Conservation (phyloP, 495 filamentous ascomycete genomes). For the Amniculicola lignicola region DNA sequence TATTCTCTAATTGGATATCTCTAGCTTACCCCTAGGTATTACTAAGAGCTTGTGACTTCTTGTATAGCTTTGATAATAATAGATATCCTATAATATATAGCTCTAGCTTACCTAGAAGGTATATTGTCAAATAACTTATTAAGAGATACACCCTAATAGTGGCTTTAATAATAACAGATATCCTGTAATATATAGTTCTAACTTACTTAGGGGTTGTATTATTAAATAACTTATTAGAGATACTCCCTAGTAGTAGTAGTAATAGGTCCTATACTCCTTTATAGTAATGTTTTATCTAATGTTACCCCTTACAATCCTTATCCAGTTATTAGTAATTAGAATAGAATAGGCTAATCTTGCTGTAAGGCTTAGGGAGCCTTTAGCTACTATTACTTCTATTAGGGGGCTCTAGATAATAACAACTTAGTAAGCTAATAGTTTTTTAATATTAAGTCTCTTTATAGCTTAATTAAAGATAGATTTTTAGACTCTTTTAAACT, state of each 20-base stretch:
- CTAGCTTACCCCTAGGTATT: constrained; percentile 8
- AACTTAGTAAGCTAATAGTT: constrained; percentile 11
- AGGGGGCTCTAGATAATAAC: background rate
- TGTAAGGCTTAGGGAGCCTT: constrained; percentile 19
- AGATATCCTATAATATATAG: constrained; percentile 17
- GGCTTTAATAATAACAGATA: constrained; percentile 20
- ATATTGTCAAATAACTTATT: constrained; percentile 20
- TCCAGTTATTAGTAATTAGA: constrained; percentile 18
- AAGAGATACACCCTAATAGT: constrained; percentile 15
- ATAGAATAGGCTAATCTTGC: constrained; percentile 26
- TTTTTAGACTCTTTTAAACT: constrained; percentile 19
- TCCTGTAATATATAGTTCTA: constrained; percentile 14
- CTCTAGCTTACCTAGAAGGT: constrained; percentile 15
- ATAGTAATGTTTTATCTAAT: constrained; percentile 20
- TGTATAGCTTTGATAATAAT: constrained; percentile 19
- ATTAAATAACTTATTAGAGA: constrained; percentile 26
- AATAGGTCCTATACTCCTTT: constrained; percentile 19
- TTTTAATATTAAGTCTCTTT: constrained; percentile 15
- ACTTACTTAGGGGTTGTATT: constrained; percentile 8
- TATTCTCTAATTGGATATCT: constrained; percentile 20
- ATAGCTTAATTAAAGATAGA: constrained; percentile 17
- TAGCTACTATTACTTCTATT: constrained; percentile 21
- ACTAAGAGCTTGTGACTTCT: constrained; percentile 26
- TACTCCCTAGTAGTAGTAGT: constrained; percentile 15
- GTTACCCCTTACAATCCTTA: constrained; percentile 12